Conservation (phyloP, 2,329 filamentous ascomycete genomes). For the Magnaporthiopsis incrustans region DNA sequence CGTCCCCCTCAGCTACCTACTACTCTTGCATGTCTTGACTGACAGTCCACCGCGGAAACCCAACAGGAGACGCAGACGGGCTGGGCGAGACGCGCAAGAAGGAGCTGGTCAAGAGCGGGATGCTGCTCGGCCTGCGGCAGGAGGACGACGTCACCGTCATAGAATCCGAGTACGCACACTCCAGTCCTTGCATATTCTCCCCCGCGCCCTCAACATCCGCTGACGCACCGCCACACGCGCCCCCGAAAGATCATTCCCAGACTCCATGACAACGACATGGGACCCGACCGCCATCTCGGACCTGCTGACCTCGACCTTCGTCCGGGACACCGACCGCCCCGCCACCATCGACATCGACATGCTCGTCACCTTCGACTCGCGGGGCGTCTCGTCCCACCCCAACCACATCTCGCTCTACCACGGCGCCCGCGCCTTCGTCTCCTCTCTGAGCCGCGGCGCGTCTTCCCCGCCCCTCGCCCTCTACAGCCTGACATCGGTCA, state of each 20-base stretch:
- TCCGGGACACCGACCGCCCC: conserved; percentile 49
- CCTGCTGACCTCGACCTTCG: conserved; percentile 67
- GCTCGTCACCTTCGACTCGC: conserved; percentile 81
- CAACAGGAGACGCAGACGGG: conserved; percentile 71
- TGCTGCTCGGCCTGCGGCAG: conserved; percentile 64
- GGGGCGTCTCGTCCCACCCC: conserved; percentile 78
- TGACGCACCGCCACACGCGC: neutral
- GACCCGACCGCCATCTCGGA: conserved; percentile 59
- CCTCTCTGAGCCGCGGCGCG: conserved; percentile 53
- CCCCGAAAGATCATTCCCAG: conserved; percentile 58
- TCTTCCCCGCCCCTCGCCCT: conserved; percentile 63
- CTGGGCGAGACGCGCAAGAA: conserved; percentile 74
- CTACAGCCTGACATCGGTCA: conserved; percentile 73
- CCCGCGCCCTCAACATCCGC: too few relatives aligned
- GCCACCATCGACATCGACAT: conserved; percentile 67
- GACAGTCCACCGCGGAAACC: neutral
- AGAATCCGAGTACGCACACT: conserved; percentile 53
- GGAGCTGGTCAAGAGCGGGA: conserved; percentile 75
- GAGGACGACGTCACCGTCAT: conserved; percentile 80
- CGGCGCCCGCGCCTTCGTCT: conserved; percentile 68
- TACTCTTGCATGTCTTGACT: neutral
- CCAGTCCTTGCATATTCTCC: neutral
- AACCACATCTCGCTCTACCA: conserved; percentile 89
- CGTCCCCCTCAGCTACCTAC: conserved; percentile 4
- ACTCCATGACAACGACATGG: conserved; percentile 82